A percentile compares a stretch with the other conserved stretches of the same genome.
Conservation (phyloP, 2,329 filamentous ascomycete genomes). For the Ceratocystis variospora region DNA sequence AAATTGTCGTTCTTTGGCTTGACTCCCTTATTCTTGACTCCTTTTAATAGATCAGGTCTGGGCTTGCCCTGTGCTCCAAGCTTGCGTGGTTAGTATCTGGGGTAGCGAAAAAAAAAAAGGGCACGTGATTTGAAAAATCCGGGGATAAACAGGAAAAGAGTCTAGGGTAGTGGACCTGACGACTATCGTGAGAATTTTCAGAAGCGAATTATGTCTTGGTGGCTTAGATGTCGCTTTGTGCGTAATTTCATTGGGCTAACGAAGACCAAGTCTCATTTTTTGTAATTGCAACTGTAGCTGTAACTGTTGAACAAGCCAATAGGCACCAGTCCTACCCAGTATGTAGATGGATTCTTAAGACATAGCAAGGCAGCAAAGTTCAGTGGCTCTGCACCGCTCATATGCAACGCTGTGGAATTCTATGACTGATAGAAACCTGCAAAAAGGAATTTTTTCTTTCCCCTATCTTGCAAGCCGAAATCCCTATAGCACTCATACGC, state of each 20-base stretch:
- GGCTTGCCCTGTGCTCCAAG: neutral
- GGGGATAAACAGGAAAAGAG: neutral
- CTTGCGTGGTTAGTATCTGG: slow-evolving; percentile 1
- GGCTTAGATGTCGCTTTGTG: neutral
- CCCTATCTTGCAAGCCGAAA: neutral
- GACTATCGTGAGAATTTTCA: neutral
- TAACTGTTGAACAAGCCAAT: neutral
- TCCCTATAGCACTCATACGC: neutral
- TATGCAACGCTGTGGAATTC: neutral
- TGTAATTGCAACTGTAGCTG: neutral
- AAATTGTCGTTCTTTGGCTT: neutral
- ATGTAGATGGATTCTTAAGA: neutral
- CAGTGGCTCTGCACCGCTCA: neutral
- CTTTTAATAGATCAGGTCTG: neutral
- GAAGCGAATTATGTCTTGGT: neutral
- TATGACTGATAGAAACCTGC: slow-evolving; percentile 3
- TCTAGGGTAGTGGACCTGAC: neutral
- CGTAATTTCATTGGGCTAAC: neutral
- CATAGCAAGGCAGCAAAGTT: neutral
- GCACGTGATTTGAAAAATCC: slow-evolving; percentile 4
- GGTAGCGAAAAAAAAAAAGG: neutral
- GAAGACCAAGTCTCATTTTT: neutral
- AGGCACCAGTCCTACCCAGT: neutral
- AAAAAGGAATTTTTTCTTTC: neutral
- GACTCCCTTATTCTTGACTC: neutral